These are phyloP conservation scores for Claviceps sp. DNA, from an alignment of 2,329 filamentous ascomycete genomes.

Conservation along the genomic window DNA sequence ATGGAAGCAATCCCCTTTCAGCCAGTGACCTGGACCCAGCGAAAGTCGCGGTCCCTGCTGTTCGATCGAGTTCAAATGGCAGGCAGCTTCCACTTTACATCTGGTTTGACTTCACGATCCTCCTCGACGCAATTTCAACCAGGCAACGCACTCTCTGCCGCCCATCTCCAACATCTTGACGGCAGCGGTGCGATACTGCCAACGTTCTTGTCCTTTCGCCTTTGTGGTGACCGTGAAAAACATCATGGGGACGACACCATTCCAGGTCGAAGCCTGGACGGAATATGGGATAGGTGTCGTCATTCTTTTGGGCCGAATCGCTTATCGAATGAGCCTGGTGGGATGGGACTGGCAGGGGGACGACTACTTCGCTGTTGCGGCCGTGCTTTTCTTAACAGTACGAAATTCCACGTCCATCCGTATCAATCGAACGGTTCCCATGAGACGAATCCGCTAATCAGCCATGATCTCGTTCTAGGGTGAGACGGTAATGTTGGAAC, in stretches of 20 bases:
- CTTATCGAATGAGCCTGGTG: constrained; percentile 23
- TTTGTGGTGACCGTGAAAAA: background rate
- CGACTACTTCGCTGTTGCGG: constrained; percentile 25
- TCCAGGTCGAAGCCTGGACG: constrained; percentile 29
- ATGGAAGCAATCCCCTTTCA: background rate
- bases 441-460: background rate
- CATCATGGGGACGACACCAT: constrained; percentile 19
- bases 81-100: background rate
- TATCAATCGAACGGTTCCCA: constrained; percentile 1
- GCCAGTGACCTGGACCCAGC: background rate
- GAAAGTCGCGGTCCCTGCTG: background rate
- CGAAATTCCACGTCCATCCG: background rate
- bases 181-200: background rate
- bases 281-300: constrained; percentile 27
- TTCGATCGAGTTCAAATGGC: background rate
- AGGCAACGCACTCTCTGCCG: background rate
- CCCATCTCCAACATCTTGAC: too few relatives aligned
- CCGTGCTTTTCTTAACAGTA: constrained; percentile 26
- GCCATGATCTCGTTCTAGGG: background rate
- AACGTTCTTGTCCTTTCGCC: background rate
- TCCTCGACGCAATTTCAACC: background rate
- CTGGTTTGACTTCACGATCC: background rate
- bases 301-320: constrained; percentile 25
- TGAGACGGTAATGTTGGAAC: constrained; percentile 19
- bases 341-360: constrained; percentile 29